Evolutionary conservation across 306 rosid genomes (phyloP).

Genomic region (Ceratonia siliqua): DNA sequence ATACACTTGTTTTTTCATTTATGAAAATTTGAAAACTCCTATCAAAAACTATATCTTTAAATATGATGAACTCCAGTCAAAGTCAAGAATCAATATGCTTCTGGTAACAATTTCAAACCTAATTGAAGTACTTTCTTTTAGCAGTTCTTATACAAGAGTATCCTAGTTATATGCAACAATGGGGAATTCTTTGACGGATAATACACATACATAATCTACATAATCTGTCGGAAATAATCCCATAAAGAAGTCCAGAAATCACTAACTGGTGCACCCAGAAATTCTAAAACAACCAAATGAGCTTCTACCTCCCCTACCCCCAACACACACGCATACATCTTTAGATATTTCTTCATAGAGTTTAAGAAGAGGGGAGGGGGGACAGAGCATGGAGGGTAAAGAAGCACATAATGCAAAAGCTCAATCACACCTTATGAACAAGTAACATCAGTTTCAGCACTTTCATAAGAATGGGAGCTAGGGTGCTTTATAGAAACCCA

Average conservation of each 20-base stretch:
- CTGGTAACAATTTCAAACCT: conserved; percentile 1
- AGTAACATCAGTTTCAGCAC: not conserved
- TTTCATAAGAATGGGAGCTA: conserved; percentile 14
- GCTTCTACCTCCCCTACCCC: not conserved
- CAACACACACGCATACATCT: not conserved
- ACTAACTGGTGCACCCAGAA: not conserved
- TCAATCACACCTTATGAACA: not conserved
- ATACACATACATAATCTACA: not conserved
- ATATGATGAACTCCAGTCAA: not conserved
- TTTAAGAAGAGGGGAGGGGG: not conserved
- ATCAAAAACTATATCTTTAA: not conserved
- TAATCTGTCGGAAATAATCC: not conserved
- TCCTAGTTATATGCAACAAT: not conserved
- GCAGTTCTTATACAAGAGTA: not conserved
- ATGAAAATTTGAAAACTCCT: conserved; percentile 9
- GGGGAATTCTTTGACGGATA: not conserved
- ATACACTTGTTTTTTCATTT: conserved; percentile 20
- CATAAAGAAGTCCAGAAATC: not conserved
- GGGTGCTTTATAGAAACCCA: conserved; percentile 6
- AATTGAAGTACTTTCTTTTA: conserved; percentile 2
- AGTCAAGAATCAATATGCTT: not conserved
- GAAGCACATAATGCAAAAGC: not conserved
- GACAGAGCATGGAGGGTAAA: not conserved
- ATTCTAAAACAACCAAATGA: not conserved
- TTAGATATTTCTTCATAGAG: not conserved